Base-by-base conservation (phyloP, 1,284 basidiomycete genomes). In the Leccinum pseudoinsigne region DNA sequence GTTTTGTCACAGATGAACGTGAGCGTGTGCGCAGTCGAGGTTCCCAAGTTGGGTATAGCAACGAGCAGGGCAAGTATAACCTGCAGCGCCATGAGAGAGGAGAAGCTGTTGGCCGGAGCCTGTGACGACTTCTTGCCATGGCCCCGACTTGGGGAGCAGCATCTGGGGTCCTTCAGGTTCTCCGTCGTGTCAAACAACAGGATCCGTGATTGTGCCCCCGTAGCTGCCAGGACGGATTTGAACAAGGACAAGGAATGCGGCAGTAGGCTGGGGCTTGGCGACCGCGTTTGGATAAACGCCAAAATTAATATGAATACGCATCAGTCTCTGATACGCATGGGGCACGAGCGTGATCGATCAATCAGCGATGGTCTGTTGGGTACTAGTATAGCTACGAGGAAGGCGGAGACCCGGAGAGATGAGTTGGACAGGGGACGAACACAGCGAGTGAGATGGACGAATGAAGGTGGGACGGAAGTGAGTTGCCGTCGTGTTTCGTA, bases 191-290 rank as follows among this genome's bases (percentile, higher is more conserved):
- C 50, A 53, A 6, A 9, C 14, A 53, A 26, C 23, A 26, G 50
- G 23, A 53, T 53, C 50, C 4, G 23, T 11, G 26, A 56, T 53
- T 53, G 60, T 60, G 36, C 64, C 68, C 70, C 68, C 68, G 61
- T 68, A 69, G 67, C 61, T 66, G 64, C 47, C 61, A 58, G 10
- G 45, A 68, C 62, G 55, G 51, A 69, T 69, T 72, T 69, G 64
- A 64, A 23, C 14, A 58, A 47, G 26, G 65, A 62, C 23, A 18
- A 65, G 64, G 45, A 59, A 57, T 72, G 68, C 68, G 68, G 68
- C 64, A 55, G 67, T 69, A 72, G 67, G 60, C 62, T 69, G 68
- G 68, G 61, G 67, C 68, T 70, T 71, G 68, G 68, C 68, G 51
- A 61, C 68, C 70, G 23, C 5, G 68, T 64, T 72, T 50, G 62